Percentiles rank a stretch among this genome's conserved stretches.
Conservation (phyloP, 306 rosid genomes). For the Castanea sativa region DNA sequence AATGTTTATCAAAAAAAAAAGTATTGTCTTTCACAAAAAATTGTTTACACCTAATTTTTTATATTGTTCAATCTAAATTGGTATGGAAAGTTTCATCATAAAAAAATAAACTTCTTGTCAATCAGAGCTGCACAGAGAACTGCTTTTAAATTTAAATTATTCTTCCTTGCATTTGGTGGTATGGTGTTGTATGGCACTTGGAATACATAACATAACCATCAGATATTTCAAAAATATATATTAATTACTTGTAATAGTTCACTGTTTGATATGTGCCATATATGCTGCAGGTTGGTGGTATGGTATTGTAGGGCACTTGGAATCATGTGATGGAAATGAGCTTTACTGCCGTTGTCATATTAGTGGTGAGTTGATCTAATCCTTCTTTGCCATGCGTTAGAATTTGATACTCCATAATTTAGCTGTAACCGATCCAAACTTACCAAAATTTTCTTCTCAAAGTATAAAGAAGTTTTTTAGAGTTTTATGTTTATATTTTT, state of each 20-base stretch:
- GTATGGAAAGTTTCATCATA: background rate
- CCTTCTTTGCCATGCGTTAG: constrained; percentile 10
- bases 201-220: background rate
- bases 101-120: constrained; percentile 14
- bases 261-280: constrained; percentile 20
- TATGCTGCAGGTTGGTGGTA: constrained; percentile 97
- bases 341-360: constrained; percentile 65
- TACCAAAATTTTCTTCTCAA: no score
- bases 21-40: background rate
- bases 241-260: background rate
- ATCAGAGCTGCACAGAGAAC: background rate
- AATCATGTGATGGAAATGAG: constrained; percentile 73
- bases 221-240: background rate
- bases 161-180: background rate
- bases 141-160: background rate
- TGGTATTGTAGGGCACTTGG: constrained; percentile 94
- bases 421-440: no score
- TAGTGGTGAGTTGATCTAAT: constrained; percentile 63
- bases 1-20: background rate
- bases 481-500: no score
- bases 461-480: no score
- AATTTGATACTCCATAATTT: constrained; percentile 11
- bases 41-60: background rate
- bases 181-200: no score
- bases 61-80: no score